Base-by-base conservation (phyloP, 805 yeast genomes). In the Yarrowia divulgata region DNA sequence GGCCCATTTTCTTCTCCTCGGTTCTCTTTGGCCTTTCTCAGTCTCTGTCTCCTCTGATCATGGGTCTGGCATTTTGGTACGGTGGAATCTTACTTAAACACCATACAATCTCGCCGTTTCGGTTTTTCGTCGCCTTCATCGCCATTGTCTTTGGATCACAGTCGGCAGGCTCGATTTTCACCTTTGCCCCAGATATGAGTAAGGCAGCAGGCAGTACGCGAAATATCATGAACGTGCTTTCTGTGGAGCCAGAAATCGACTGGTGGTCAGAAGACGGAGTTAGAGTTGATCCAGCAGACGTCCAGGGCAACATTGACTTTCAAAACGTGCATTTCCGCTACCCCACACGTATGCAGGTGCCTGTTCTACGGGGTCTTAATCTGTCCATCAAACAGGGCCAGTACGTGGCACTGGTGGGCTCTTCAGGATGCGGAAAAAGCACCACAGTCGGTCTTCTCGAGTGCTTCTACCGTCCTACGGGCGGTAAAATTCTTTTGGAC, bases 341-440 rank as follows among this genome's bases (percentile, higher is more conserved):
- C 77, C 87, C 90, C 1, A 80, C 88, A 1, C 83, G 95, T 70
- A 82, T 83, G 0, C 80, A 81, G 14, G 81, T 81, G 1, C 77
- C 79, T 6, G 87, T 87, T 0, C 75, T 94, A 29, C 79, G 83
- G 0, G 79, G 87, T 46, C 79, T 90, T 2, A 78, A 79, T 50
- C 72, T 90, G n/a, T 72, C 74, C 0, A 81, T 93, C 45, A 77
- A 82, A 16, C 75, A 83, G 8, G 84, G 85, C 1, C 79, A 82
- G 69, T 78, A 85, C 43, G 87, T 88, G 13, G 95, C 88, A 66
- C 79, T 94, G 4, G 88, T 94, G 6, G 90, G 89, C 1, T 84
- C 89, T 0, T 84, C 88, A 2, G 90, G 90, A 0, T 84, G 87
- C 70, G 90, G 90, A 19, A 86, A 86, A 73, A 82, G 86, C 8